Conservation (phyloP, 129 eudicot genomes). For the Tagetes patula region DNA sequence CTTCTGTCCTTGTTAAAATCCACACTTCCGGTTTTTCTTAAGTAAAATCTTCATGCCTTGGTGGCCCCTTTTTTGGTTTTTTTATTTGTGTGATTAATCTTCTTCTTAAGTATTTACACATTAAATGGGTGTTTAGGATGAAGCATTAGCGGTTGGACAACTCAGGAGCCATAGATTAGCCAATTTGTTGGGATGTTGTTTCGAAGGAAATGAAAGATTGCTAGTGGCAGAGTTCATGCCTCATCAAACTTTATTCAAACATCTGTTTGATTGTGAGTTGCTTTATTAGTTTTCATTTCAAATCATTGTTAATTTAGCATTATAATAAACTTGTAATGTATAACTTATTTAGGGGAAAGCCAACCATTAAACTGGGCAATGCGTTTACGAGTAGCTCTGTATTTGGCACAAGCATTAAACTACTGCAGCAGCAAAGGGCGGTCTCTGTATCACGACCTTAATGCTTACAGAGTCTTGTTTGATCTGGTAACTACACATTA, state of each 20-base stretch:
- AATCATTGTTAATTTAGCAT: neutral
- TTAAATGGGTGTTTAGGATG: conserved; percentile 53
- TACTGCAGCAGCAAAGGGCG: conserved; percentile 88
- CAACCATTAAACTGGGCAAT: conserved; percentile 94
- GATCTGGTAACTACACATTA: conserved; percentile 57
- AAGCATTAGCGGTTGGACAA: conserved; percentile 80
- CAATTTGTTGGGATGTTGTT: conserved; percentile 80
- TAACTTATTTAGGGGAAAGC: conserved; percentile 70
- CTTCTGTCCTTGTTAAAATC: neutral
- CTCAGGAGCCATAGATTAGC: conserved; percentile 76
- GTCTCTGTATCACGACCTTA: conserved; percentile 83
- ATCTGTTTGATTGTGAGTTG: conserved; percentile 83
- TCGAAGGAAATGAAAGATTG: conserved; percentile 82
- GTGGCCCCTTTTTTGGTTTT: conserved; percentile 3
- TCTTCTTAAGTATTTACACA: neutral
- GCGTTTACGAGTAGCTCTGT: conserved; percentile 86
- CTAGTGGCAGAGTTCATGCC: conserved; percentile 93
- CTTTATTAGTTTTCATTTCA: neutral
- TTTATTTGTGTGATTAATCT: neutral
- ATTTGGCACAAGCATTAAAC: conserved; percentile 88
- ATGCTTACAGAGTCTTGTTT: conserved; percentile 92
- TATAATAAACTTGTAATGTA: neutral
- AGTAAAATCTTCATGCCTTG: neutral
- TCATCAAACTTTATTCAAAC: conserved; percentile 82
- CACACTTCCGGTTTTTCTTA: neutral